phyloP scores from a whole-genome alignment of 2,329 filamentous ascomycete genomes.

The Diaporthe eres region DNA sequence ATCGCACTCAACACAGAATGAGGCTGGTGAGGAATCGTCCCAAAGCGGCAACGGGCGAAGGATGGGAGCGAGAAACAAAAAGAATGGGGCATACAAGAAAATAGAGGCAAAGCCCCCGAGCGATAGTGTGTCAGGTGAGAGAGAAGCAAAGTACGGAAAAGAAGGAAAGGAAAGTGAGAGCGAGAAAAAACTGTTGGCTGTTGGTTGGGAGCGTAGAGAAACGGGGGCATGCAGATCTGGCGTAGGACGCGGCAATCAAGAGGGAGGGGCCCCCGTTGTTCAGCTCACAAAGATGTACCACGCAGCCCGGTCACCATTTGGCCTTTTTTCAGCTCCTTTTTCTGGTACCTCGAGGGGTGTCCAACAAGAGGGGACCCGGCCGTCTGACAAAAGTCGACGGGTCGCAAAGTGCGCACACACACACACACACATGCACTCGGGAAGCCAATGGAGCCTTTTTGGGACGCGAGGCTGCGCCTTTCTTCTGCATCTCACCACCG shows the following conservation, averaged over 20 bases:
- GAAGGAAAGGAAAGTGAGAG: background rate
- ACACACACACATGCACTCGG: background rate
- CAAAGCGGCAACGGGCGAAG: background rate
- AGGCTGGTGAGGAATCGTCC: conserved; percentile 7
- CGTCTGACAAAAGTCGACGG: conserved; percentile 19
- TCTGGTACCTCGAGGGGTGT: background rate
- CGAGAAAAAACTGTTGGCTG: background rate
- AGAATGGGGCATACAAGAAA: background rate
- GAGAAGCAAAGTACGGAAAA: background rate
- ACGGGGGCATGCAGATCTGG: conserved; percentile 28
- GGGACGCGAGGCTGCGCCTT: conserved; percentile 24
- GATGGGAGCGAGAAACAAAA: background rate
- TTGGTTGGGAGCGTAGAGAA: conserved; percentile 9
- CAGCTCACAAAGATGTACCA: conserved; percentile 20
- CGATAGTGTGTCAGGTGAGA: background rate
- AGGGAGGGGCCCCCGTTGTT: conserved; percentile 6
- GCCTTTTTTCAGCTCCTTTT: conserved; percentile 4
- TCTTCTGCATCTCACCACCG: conserved; percentile 1
- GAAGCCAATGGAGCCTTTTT: background rate
- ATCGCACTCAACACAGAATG: conserved; percentile 2
- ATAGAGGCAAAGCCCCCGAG: conserved; percentile 5
- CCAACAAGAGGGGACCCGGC: conserved; percentile 12
- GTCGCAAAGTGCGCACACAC: background rate
- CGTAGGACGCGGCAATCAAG: conserved; percentile 23
- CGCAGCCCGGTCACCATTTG: background rate